Percentiles rank a stretch among this genome's conserved stretches.
These are phyloP conservation scores for Pseudevernia furfuracea DNA, from an alignment of 495 filamentous ascomycete genomes.

Conservation along the genomic window DNA sequence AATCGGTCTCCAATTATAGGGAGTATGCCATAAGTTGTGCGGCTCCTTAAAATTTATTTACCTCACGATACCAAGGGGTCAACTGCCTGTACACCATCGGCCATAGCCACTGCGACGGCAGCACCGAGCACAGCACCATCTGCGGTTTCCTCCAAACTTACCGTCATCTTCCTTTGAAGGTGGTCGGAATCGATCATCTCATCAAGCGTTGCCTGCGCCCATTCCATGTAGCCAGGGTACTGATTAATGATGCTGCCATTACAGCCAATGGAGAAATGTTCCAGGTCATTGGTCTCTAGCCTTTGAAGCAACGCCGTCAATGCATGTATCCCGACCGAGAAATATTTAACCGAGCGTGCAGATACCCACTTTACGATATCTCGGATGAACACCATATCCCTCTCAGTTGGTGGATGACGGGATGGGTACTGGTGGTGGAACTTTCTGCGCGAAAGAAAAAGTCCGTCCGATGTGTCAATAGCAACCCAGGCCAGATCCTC, in stretches of 20 bases:
- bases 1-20: no score
- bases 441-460: conserved; percentile 45
- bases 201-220: conserved; percentile 44
- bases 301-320: conserved; percentile 51
- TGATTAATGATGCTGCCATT: conserved; percentile 56
- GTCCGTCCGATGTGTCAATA: conserved; percentile 40
- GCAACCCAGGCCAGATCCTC: conserved; percentile 55
- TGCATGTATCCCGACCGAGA: conserved; percentile 59
- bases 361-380: conserved; percentile 35
- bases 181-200: conserved; percentile 34
- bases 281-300: conserved; percentile 27
- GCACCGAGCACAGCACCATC: conserved; percentile 52
- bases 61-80: background rate
- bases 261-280: conserved; percentile 46
- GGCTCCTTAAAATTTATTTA: background rate
- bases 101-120: conserved; percentile 49
- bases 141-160: conserved; percentile 42
- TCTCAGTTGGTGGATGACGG: background rate
- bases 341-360: conserved; percentile 51
- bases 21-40: background rate
- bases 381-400: background rate
- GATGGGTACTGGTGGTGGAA: conserved; percentile 44
- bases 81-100: conserved; percentile 13
- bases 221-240: conserved; percentile 48
- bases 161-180: conserved; percentile 23